Conservation (phyloP, 2,329 filamentous ascomycete species). For the Neonectria coccinea region DNA sequence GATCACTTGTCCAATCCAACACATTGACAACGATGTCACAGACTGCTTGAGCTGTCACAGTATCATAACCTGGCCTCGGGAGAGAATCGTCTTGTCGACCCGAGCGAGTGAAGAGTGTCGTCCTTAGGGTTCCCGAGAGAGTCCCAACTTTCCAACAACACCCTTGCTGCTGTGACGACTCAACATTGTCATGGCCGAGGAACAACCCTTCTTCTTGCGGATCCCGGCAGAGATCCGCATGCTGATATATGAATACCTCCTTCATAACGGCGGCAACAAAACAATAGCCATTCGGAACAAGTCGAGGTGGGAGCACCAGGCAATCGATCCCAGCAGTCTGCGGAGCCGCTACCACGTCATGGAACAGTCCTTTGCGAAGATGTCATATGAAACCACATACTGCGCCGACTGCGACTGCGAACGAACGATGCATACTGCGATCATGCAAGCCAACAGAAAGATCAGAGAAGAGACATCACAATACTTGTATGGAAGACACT, state of each 20-base stretch:
- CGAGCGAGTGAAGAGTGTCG: neutral
- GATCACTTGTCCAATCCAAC: conserved; percentile 17
- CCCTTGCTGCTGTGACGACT: conserved; percentile 2
- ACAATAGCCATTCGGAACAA: conserved; percentile 56
- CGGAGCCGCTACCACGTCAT: conserved; percentile 57
- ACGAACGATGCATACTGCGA: conserved; percentile 55
- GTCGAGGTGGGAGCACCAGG: conserved; percentile 42
- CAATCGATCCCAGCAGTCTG: conserved; percentile 27
- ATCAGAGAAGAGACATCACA: conserved; percentile 68
- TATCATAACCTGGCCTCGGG: neutral
- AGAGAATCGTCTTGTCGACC: conserved; percentile 5
- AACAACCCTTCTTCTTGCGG: conserved; percentile 46
- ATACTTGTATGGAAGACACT: conserved; percentile 66
- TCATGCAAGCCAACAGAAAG: conserved; percentile 60
- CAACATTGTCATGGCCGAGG: conserved; percentile 34
- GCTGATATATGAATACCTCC: conserved; percentile 58
- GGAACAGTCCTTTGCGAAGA: conserved; percentile 54
- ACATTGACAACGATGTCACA: conserved; percentile 13
- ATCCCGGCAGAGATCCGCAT: conserved; percentile 57
- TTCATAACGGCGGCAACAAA: conserved; percentile 55
- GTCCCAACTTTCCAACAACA: neutral
- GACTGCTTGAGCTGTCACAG: conserved; percentile 19
- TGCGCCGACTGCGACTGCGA: conserved; percentile 36
- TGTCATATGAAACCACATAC: conserved; percentile 67
- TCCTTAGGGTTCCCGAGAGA: neutral